Base-by-base conservation (phyloP, 2,329 filamentous ascomycete genomes). In the Xylaria sp. region DNA sequence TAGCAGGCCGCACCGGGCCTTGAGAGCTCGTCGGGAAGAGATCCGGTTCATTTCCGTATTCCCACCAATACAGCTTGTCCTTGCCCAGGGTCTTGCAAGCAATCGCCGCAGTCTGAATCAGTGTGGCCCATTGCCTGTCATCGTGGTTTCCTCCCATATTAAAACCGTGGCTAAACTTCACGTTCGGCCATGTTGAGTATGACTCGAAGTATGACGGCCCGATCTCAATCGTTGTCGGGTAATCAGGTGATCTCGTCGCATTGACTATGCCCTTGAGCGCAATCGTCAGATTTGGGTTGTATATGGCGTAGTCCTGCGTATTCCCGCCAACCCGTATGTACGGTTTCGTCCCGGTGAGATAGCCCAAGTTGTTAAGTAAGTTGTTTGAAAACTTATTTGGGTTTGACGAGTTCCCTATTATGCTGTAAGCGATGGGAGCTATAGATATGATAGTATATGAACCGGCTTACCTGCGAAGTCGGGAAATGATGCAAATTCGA, bases 1-100 rank as follows among this genome's bases (percentile, higher is more conserved):
- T 79, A 0, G 80, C 33, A 0, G 87, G 84, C n/a, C 88, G 79
- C 23, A 88, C 83, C 0, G 82, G 79, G 0, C 85, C 83, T 70
- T 87, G 85, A 2, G 83, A 77, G 23, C 84, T 85, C 1, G 83
- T 85, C 20, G 84, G 83, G 77, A 80, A 90, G 7, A 90, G 77
- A 75, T 91, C 88, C 0, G 88, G 87, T 76, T 90, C 88, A 73
- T 91, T 91, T 46, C 89, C 89, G 71, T 90, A 87, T 74, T 89
- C 87, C 87, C 87, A 91, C 69, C 81, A 80, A 31, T 87, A 82
- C 6, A 90, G 78, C 62, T 83, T 86, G 6, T 83, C 84, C 11
- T 78, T 77, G 2, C 81, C 79, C 0, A 91, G 78, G 3, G 87
- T 85, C 72, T 85, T 84, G 78, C 89, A 91, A 1, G 83, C 88